Conservation (phyloP, 257 asterid species). For the Craterostigma plantagineum region DNA sequence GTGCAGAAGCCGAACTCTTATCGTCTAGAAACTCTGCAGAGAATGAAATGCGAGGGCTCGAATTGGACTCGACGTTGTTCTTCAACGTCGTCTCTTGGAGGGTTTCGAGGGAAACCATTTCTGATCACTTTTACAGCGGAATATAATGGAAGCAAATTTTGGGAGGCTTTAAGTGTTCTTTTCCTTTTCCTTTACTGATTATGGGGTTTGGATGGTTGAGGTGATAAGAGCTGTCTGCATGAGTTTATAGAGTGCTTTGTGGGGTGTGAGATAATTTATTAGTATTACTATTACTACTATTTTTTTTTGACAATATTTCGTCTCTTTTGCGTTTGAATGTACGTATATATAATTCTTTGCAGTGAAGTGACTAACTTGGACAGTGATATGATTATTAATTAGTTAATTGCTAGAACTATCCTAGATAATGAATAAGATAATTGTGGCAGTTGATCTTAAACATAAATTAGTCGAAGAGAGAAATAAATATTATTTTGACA, state of each 20-base stretch:
- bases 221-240: constrained; percentile 11
- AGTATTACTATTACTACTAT: constrained; percentile 5
- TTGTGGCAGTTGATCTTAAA: constrained; percentile 18
- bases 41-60: constrained; percentile 55
- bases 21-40: constrained; percentile 72
- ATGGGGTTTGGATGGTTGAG: background rate
- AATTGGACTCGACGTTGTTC: constrained; percentile 13
- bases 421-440: background rate
- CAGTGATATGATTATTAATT: no score
- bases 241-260: constrained; percentile 21
- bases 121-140: background rate
- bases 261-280: background rate
- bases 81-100: constrained; percentile 7
- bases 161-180: no score
- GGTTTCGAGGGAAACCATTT: constrained; percentile 17
- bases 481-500: constrained; percentile 9
- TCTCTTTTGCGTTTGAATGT: background rate
- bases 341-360: no score
- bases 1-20: no score
- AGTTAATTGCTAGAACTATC: no score
- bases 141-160: constrained; percentile 5
- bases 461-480: constrained; percentile 19
- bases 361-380: no score
- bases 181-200: no score
- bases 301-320: background rate